These are phyloP conservation scores for Claviceps sp. DNA, from an alignment of 2,329 filamentous ascomycete species.

Conservation along the genomic window DNA sequence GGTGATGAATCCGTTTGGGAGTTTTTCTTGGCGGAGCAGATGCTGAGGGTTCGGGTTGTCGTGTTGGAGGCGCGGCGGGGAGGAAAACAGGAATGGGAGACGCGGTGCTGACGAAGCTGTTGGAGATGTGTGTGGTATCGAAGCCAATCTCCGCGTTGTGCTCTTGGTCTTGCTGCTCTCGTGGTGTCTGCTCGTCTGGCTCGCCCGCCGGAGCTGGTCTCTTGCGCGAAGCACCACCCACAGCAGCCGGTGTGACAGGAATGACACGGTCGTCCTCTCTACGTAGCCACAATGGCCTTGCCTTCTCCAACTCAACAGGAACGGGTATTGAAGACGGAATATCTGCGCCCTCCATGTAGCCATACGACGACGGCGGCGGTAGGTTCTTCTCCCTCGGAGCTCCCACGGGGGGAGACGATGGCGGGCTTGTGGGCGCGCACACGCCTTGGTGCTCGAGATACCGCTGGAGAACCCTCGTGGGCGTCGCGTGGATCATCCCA, in stretches of 20 bases:
- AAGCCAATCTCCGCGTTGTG: background rate
- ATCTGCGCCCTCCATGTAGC: background rate
- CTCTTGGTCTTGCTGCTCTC: background rate
- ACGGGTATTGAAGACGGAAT: constrained; percentile 15
- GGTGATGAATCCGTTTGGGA: constrained; percentile 7
- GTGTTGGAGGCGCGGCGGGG: background rate
- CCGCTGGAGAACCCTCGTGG: constrained; percentile 35
- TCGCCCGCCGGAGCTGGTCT: background rate
- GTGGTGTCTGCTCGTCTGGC: constrained; percentile 1
- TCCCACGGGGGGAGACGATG: background rate
- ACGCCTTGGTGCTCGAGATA: constrained; percentile 29
- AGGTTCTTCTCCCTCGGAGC: constrained; percentile 8
- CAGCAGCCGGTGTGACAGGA: constrained; percentile 13
- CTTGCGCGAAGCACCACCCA: background rate
- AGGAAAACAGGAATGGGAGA: constrained; percentile 8
- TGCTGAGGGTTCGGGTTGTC: constrained; percentile 13
- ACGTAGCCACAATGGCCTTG: background rate
- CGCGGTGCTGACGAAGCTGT: constrained; percentile 13
- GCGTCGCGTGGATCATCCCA: constrained; percentile 23
- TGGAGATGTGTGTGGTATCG: constrained; percentile 21
- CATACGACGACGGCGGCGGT: background rate
- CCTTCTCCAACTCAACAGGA: background rate
- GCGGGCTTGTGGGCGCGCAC: background rate
- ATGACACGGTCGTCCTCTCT: constrained; percentile 7
- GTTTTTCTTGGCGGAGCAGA: constrained; percentile 18